A percentile compares a stretch with the other conserved stretches of the same genome.
phyloP scores from a whole-genome alignment of 1,284 basidiomycete genomes.

The Athelia sp. region DNA sequence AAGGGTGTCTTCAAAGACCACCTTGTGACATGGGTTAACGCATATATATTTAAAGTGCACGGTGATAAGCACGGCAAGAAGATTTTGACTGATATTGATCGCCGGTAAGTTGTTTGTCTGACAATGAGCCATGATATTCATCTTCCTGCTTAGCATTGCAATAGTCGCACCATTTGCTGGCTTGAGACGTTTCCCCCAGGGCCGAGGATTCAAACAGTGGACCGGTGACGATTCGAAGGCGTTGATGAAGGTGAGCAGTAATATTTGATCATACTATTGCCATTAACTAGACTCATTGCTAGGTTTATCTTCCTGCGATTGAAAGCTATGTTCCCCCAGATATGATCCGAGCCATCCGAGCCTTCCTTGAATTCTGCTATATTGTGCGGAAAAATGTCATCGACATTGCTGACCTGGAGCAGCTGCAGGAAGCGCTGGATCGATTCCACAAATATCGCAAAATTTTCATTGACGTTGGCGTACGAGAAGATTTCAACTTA shows the following conservation, averaged over 20 bases:
- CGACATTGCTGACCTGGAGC: conserved; percentile 5
- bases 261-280: background rate
- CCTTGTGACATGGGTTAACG: conserved; percentile 18
- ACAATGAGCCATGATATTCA: background rate
- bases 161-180: conserved; percentile 2
- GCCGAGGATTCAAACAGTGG: conserved; percentile 17
- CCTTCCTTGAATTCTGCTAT: conserved; percentile 19
- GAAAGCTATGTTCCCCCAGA: conserved; percentile 9
- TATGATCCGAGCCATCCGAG: conserved; percentile 9
- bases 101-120: conserved; percentile 12
- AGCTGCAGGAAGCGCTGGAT: conserved; percentile 12
- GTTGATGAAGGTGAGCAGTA: conserved; percentile 6
- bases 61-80: conserved; percentile 10
- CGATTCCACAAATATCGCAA: conserved; percentile 15
- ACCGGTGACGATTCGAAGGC: conserved; percentile 29
- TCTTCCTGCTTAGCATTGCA: conserved; percentile 3
- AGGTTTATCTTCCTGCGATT: conserved; percentile 12
- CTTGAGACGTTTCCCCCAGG: conserved; percentile 3
- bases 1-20: conserved; percentile 17
- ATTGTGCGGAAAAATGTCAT: conserved; percentile 10
- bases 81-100: conserved; percentile 24
- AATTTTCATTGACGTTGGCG: conserved; percentile 13
- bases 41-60: conserved; percentile 15
- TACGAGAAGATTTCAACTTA: conserved; percentile 13
- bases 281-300: background rate